Evolutionary conservation across 2,329 filamentous ascomycete genomes (phyloP), one percentile per base, ranked within the genome.

Genomic region (Botrytis pseudocinerea): DNA sequence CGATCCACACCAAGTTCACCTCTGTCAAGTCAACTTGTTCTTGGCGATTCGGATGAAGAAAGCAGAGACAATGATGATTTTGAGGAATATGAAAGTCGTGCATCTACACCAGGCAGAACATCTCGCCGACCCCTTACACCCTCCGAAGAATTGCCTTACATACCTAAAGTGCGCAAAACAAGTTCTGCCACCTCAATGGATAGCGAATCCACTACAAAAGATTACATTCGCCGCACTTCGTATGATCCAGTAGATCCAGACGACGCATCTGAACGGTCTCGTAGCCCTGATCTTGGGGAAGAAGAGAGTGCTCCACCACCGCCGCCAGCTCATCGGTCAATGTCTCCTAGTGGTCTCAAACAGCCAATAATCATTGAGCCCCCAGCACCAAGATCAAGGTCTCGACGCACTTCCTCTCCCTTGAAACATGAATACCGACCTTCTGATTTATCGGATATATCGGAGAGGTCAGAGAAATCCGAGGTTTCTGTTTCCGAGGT

Each of bases 401-500:
- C 91, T 79, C 89, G 95, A 62, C 90, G 94, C 28, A 92, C 90
- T 1, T 98, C 96, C 0, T 99, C 96, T 1, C 96, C 96, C 0
- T 85, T 99, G 68, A 99, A 99, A 84, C 95, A 98, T 80, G 95
- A 99, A 83, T 99, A 98, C 79, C 91, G 95, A 75, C 95, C 95
- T 22, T 98, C 96, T 1, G 89, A 91, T 65, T 90, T 88, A 0
- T 90, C 89, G 0, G 65, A 68, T 42, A 28, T 68, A 32, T 68
- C 65, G 12, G 65, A 68, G 35, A 68, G 48, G 22, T 57, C 65
- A 1, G 84, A 82, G 35, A 72, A 71, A 32, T 83, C 96, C 69
- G 89, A 82, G 22, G 73, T 74, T 38, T 83, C 96, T 70, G 74
- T 74, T 40, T 83, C 96, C 70, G 89, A 82, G 32, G 74, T 74